Conservation (phyloP, 257 asterid species). For the Gentiana macrophylla region DNA sequence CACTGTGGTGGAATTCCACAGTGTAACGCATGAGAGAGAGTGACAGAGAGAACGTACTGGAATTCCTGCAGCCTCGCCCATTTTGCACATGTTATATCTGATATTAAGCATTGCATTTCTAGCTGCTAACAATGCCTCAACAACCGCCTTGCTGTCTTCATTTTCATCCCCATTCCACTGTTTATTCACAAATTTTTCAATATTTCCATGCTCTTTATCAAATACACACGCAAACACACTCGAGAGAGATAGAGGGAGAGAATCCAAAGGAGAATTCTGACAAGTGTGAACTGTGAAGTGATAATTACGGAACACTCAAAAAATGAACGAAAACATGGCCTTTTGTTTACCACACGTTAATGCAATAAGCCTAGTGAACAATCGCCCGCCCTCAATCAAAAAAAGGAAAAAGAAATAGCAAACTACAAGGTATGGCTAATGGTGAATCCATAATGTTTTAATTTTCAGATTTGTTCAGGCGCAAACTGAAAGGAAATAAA, state of each 20-base stretch:
- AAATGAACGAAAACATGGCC: no score
- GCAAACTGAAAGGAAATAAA: neutral
- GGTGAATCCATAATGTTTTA: no score
- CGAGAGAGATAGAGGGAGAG: conserved; percentile 2
- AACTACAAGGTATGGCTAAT: no score
- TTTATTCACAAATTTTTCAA: conserved; percentile 7
- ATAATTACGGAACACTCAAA: no score
- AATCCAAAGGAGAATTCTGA: neutral
- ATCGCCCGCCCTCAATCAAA: no score
- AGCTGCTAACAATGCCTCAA: conserved; percentile 74
- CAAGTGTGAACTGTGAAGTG: neutral
- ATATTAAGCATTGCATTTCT: conserved; percentile 78
- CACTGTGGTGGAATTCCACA: no score
- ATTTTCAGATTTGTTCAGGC: neutral
- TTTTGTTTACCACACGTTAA: no score
- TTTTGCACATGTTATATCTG: conserved; percentile 71
- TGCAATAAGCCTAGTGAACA: no score
- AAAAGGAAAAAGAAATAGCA: no score
- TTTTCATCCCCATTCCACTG: conserved; percentile 60
- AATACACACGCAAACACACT: neutral
- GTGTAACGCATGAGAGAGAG: neutral
- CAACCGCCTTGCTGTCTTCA: conserved; percentile 38
- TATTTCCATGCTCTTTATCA: conserved; percentile 4
- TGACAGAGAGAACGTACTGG: conserved; percentile 47
- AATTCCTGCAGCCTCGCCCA: conserved; percentile 95